These are phyloP conservation scores for Coleophoma eucalyptorum DNA, from an alignment of 2,329 filamentous ascomycete species.

Conservation along the genomic window DNA sequence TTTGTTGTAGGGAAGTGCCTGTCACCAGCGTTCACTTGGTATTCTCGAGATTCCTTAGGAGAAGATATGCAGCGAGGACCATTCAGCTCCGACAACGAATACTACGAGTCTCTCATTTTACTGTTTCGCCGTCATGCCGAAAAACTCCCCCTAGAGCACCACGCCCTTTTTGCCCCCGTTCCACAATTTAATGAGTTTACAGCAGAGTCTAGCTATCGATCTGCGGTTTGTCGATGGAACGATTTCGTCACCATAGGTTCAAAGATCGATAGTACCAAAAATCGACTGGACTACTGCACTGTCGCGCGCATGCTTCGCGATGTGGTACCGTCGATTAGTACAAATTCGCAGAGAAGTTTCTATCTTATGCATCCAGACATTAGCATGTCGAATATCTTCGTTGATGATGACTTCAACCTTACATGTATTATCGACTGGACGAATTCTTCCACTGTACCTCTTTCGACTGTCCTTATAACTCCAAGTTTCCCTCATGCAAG, in stretches of 20 bases:
- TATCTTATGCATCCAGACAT: constrained; percentile 22
- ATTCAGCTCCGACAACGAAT: constrained; percentile 19
- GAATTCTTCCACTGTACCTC: constrained; percentile 22
- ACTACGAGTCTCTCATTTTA: constrained; percentile 21
- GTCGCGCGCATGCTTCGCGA: constrained; percentile 17
- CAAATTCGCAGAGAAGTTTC: constrained; percentile 8
- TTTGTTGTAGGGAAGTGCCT: constrained; percentile 8
- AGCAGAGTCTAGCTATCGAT: constrained; percentile 13
- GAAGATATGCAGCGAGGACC: constrained; percentile 21
- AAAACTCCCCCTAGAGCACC: constrained; percentile 21
- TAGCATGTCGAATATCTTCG: constrained; percentile 22
- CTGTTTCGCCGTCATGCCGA: constrained; percentile 17
- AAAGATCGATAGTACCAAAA: constrained; percentile 22
- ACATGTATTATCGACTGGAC: constrained; percentile 27
- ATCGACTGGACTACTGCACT: constrained; percentile 18
- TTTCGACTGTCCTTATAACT: constrained; percentile 17
- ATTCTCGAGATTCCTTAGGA: neutral
- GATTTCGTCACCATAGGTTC: constrained; percentile 15
- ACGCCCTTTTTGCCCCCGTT: constrained; percentile 25
- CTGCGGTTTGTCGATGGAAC: constrained; percentile 10
- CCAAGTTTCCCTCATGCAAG: constrained; percentile 8
- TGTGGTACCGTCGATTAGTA: constrained; percentile 18
- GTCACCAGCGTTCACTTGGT: neutral
- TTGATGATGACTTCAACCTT: constrained; percentile 25
- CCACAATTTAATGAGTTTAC: constrained; percentile 19